These are phyloP conservation scores for Penicillium rolfsii DNA, from an alignment of 2,329 filamentous ascomycete genomes.

Conservation along the genomic window DNA sequence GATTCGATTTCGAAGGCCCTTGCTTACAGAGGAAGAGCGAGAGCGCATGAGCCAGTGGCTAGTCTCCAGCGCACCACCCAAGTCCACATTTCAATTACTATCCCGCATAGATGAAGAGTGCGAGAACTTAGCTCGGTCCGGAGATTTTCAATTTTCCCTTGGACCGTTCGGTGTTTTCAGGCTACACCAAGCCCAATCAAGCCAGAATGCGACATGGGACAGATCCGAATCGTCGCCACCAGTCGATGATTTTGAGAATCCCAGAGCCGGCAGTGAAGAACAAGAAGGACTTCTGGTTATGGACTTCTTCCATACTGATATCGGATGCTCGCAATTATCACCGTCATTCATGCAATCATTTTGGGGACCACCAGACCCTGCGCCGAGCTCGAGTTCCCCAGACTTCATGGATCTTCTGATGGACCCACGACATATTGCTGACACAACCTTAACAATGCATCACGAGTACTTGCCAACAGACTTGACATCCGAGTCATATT, in stretches of 20 bases:
- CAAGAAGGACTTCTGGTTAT: conserved; percentile 3
- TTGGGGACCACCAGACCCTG: conserved; percentile 13
- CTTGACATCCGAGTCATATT: conserved; percentile 6
- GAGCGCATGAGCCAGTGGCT: conserved; percentile 43
- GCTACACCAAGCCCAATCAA: conserved; percentile 4
- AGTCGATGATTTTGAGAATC: conserved; percentile 4
- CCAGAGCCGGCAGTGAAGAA: conserved; percentile 7
- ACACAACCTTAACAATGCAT: background rate
- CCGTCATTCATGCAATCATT: conserved; percentile 21
- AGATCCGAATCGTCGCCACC: background rate
- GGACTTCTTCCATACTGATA: background rate
- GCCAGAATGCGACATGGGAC: background rate
- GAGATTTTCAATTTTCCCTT: conserved; percentile 12
- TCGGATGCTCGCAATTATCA: conserved; percentile 14
- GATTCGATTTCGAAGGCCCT: conserved; percentile 46
- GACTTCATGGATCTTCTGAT: conserved; percentile 14
- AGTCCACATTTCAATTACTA: conserved; percentile 22
- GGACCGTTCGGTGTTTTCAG: conserved; percentile 24
- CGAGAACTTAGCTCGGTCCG: background rate
- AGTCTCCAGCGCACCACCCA: conserved; percentile 37
- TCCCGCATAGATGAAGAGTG: conserved; percentile 38
- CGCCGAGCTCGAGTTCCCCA: conserved; percentile 10
- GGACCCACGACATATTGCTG: background rate
- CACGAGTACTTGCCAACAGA: background rate
- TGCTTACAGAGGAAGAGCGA: conserved; percentile 47